These are phyloP conservation scores for Ceratocystis alfenasii DNA, from an alignment of 2,329 filamentous ascomycete genomes.

Conservation along the genomic window DNA sequence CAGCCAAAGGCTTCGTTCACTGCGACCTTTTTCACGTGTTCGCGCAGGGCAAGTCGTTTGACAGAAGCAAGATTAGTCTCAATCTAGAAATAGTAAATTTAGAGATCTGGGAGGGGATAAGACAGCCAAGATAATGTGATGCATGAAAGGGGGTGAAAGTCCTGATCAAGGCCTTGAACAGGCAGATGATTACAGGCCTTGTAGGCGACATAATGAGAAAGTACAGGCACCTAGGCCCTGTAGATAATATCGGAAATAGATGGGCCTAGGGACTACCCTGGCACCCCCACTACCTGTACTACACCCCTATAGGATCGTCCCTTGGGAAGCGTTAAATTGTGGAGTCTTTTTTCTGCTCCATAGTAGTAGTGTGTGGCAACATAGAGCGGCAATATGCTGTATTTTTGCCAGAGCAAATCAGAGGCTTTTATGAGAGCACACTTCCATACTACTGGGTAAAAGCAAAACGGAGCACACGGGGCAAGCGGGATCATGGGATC, in stretches of 20 bases:
- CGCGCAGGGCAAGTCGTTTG: neutral
- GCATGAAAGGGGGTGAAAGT: neutral
- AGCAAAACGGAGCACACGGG: neutral
- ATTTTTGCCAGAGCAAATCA: conserved; percentile 3
- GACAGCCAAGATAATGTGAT: too few species aligned
- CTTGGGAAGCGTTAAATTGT: conserved; percentile 4
- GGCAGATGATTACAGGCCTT: neutral
- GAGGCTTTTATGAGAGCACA: conserved; percentile 2
- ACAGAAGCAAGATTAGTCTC: neutral
- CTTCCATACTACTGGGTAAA: neutral
- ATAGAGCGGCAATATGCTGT: too few species aligned
- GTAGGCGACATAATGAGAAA: too few species aligned
- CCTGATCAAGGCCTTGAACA: neutral
- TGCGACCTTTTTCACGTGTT: conserved; percentile 8
- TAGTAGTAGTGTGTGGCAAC: neutral
- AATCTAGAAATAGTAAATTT: neutral
- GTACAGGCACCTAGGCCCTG: neutral
- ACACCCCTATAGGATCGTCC: conserved; percentile 2
- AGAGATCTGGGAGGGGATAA: neutral
- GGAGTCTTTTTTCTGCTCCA: neutral
- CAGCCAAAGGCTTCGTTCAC: conserved; percentile 1
- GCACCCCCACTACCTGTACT: neutral
- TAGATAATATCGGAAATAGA: neutral
- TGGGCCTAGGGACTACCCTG: neutral
- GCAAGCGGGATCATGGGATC: neutral